Evolutionary conservation across 225 moss, liverwort and hornwort genomes (phyloP).

Genomic region (Pleurozium schreberi): DNA sequence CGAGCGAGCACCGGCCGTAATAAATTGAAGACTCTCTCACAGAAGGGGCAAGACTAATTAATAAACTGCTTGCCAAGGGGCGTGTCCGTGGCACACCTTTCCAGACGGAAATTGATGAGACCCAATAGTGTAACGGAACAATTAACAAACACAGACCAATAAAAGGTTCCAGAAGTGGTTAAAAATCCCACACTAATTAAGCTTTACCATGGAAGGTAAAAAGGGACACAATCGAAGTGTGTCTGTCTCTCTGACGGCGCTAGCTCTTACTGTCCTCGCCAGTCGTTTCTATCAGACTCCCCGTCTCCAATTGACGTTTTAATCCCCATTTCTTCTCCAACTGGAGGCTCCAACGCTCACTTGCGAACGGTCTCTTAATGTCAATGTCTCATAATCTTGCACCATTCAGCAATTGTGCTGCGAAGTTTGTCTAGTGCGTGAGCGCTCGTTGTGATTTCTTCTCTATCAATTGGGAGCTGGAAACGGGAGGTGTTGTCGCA

Average conservation of each 20-base stretch:
- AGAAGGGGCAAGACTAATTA: neutral
- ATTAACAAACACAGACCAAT: neutral
- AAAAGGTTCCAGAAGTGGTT: neutral
- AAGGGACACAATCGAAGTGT: neutral
- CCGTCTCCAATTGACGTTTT: neutral
- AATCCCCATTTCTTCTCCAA: neutral
- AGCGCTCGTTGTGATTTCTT: too few species aligned
- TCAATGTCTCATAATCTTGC: accelerated
- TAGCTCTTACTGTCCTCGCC: neutral
- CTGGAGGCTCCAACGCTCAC: neutral
- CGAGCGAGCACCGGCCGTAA: neutral
- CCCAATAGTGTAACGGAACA: neutral
- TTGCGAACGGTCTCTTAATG: neutral
- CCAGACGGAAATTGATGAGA: neutral
- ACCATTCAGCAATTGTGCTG: neutral
- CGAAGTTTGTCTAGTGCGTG: accelerated
- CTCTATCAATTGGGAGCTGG: neutral
- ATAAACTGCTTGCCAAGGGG: neutral
- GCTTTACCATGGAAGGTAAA: neutral
- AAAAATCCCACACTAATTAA: neutral
- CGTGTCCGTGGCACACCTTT: neutral
- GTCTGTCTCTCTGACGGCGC: neutral
- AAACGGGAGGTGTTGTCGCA: neutral
- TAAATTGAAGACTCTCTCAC: neutral
- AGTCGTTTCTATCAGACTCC: neutral